phyloP scores from a whole-genome alignment of 441 rosid species.

The Euphorbia corollata region DNA sequence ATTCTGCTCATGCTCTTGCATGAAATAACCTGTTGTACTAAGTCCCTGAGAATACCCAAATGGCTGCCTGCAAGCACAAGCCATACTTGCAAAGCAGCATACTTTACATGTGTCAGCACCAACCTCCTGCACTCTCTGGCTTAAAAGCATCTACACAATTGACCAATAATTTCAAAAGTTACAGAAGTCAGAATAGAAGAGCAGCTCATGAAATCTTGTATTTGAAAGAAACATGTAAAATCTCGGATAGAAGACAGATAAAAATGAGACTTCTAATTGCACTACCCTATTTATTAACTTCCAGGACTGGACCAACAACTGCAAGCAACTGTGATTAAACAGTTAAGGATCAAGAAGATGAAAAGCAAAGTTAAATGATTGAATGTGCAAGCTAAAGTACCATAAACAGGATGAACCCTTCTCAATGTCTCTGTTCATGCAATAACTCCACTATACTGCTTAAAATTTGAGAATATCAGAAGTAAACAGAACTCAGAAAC shows the following conservation, averaged over 20 bases:
- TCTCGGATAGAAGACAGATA: background rate
- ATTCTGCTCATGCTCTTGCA: constrained; percentile 65
- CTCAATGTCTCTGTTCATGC: background rate
- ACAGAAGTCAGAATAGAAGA: constrained; percentile 7
- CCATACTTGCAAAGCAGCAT: constrained; percentile 62
- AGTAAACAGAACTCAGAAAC: constrained; percentile 25
- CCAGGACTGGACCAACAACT: background rate
- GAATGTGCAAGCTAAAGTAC: background rate
- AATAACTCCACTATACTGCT: background rate
- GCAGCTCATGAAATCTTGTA: constrained; percentile 1
- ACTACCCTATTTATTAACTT: background rate
- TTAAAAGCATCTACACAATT: constrained; percentile 67
- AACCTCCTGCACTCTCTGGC: constrained; percentile 82
- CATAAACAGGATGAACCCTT: background rate
- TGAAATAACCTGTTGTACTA: constrained; percentile 43
- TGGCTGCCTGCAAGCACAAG: constrained; percentile 80
- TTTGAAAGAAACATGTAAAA: background rate
- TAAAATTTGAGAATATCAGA: constrained; percentile 9
- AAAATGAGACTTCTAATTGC: background rate
- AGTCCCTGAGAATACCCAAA: constrained; percentile 60
- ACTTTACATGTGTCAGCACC: constrained; percentile 84
- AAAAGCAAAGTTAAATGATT: background rate
- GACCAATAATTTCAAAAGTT: constrained; percentile 24
- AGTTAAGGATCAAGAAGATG: background rate
- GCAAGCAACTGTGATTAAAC: background rate